Conservation (phyloP, 768 basidiomycete genomes). For the Mycena pura region DNA sequence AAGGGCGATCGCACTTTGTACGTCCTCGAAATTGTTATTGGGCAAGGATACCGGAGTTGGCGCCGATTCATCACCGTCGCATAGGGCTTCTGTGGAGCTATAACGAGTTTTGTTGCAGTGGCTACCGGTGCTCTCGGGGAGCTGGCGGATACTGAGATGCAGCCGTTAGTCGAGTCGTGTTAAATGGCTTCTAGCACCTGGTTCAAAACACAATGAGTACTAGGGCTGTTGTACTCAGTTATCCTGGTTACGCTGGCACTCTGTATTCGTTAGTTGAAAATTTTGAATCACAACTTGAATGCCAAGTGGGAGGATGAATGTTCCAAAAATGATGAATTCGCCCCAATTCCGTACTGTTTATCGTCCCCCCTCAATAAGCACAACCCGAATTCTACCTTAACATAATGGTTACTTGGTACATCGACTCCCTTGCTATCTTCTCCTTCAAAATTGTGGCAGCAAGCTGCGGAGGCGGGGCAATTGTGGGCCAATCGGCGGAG, state of each 20-base stretch:
- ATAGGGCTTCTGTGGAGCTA: too few relatives aligned
- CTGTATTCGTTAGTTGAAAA: background rate
- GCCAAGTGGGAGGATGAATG: background rate
- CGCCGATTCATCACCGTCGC: too few relatives aligned
- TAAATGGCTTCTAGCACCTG: background rate
- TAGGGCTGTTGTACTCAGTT: background rate
- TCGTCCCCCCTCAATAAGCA: background rate
- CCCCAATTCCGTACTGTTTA: background rate
- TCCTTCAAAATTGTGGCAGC: slow-evolving; percentile 19
- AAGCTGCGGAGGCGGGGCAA: slow-evolving; percentile 13
- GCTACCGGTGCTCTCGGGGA: too few relatives aligned
- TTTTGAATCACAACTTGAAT: background rate
- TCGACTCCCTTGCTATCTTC: slow-evolving; percentile 13
- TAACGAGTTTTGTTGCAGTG: too few relatives aligned
- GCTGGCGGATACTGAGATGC: too few relatives aligned
- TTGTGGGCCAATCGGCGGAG: slow-evolving; percentile 5
- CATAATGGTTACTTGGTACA: background rate
- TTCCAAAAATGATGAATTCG: background rate
- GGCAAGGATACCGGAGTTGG: too few relatives aligned
- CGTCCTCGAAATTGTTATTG: too few relatives aligned
- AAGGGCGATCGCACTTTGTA: too few relatives aligned
- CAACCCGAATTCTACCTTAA: slow-evolving; percentile 7
- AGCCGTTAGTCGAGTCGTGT: too few relatives aligned
- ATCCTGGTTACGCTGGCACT: background rate
- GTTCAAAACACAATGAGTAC: background rate